phyloP scores from a whole-genome alignment of 2,329 filamentous ascomycete genomes.

The Didymella sp. region DNA sequence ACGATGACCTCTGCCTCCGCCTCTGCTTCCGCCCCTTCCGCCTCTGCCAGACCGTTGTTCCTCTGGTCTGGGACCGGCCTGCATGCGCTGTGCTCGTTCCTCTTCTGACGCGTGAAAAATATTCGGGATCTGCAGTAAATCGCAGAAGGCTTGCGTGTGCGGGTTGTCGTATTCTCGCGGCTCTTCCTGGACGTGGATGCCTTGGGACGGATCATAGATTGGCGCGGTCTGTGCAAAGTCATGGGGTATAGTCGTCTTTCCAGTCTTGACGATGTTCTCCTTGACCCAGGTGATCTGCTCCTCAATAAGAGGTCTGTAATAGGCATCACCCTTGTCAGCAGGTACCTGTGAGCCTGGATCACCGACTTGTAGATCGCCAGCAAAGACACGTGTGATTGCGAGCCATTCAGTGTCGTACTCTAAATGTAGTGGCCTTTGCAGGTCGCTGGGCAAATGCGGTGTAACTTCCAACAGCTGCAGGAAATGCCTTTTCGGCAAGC shows the following conservation, averaged over 20 bases:
- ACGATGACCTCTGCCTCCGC: slow-evolving; percentile 35
- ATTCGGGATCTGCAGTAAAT: slow-evolving; percentile 77
- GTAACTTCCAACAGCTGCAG: slow-evolving; percentile 74
- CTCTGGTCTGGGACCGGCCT: slow-evolving; percentile 40
- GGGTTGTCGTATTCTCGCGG: slow-evolving; percentile 85
- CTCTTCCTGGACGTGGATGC: slow-evolving; percentile 66
- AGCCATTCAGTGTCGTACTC: slow-evolving; percentile 95
- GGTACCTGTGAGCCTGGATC: slow-evolving; percentile 64
- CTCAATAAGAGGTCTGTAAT: slow-evolving; percentile 73
- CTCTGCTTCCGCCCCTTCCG: slow-evolving; percentile 36
- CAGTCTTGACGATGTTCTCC: slow-evolving; percentile 69
- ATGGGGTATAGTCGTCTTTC: slow-evolving; percentile 72
- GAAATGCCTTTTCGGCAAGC: slow-evolving; percentile 78
- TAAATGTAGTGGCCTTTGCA: slow-evolving; percentile 64
- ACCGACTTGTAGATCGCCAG: slow-evolving; percentile 62
- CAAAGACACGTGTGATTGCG: slow-evolving; percentile 85
- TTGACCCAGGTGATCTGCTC: slow-evolving; percentile 80
- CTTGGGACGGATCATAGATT: slow-evolving; percentile 65
- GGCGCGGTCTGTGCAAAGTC: slow-evolving; percentile 83
- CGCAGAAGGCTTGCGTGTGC: slow-evolving; percentile 83
- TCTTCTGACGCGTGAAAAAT: slow-evolving; percentile 75
- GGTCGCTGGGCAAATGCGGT: slow-evolving; percentile 28
- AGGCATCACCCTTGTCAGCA: slow-evolving; percentile 69
- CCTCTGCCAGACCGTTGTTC: slow-evolving; percentile 38
- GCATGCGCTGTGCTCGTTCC: slow-evolving; percentile 58